phyloP scores from a whole-genome alignment of 225 moss, liverwort and hornwort species.

The Bryum argenteum region DNA sequence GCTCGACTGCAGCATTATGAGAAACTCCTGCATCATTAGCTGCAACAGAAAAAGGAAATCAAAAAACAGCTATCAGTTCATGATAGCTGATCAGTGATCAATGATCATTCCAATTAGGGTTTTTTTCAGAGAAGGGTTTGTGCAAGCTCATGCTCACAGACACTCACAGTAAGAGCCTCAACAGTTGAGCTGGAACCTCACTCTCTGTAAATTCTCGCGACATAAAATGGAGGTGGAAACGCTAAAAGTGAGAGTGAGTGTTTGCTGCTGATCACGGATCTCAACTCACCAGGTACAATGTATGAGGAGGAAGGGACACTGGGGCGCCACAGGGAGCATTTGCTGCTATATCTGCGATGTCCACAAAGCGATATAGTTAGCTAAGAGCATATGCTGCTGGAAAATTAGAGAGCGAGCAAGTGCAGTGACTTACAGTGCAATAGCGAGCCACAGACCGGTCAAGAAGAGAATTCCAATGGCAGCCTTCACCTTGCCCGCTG shows the following conservation, averaged over 20 bases:
- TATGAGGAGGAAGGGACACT: conserved; percentile 1
- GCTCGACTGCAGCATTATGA: conserved; percentile 22
- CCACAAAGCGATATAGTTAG: background rate
- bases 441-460: conserved; percentile 34
- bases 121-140: background rate
- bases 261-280: no score
- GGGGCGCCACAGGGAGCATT: conserved; percentile 19
- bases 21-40: conserved; percentile 20
- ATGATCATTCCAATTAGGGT: background rate
- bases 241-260: no score
- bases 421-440: conserved; percentile 37
- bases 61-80: conserved; percentile 18
- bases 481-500: conserved; percentile 27
- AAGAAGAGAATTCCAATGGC: conserved; percentile 27
- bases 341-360: conserved; percentile 31
- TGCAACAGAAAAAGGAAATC: conserved; percentile 14
- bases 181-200: no score
- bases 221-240: no score
- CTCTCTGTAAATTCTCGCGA: no score
- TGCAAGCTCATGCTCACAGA: no score
- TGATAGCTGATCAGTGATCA: no score
- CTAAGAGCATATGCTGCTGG: background rate
- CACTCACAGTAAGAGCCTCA: no score
- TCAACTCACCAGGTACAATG: no score
- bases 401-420: background rate